These are phyloP conservation scores for Carex kokanica DNA, from an alignment of 176 grass and related monocot species.

Conservation along the genomic window DNA sequence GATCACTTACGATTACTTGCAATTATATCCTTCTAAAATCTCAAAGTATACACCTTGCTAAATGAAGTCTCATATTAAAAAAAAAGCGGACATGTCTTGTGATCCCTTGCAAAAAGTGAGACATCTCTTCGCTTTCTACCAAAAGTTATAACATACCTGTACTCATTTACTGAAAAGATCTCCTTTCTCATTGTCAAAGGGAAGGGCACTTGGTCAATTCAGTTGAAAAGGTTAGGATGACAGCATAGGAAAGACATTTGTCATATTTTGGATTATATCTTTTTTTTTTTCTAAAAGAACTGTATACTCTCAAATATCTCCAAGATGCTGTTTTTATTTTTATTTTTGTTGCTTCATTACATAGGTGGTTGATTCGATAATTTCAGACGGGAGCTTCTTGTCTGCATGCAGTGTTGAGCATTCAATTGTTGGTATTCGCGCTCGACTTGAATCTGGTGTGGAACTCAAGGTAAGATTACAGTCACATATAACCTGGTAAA, in stretches of 20 bases:
- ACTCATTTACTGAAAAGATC: background rate
- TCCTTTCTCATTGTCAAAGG: background rate
- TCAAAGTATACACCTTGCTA: background rate
- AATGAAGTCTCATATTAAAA: background rate
- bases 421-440: constrained; percentile 68
- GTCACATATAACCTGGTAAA: background rate
- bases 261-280: background rate
- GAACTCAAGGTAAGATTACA: constrained; percentile 54
- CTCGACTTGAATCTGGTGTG: constrained; percentile 55
- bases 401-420: constrained; percentile 59
- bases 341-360: constrained; percentile 22
- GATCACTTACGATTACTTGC: background rate
- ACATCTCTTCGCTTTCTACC: background rate
- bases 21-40: background rate
- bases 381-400: constrained; percentile 84
- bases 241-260: background rate
- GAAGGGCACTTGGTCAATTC: background rate
- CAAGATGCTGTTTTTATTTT: background rate
- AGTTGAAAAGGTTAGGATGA: background rate
- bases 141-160: background rate
- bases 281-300: background rate
- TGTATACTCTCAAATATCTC: background rate
- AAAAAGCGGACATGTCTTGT: background rate
- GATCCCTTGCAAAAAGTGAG: background rate
- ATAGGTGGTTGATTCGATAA: constrained; percentile 68